These are phyloP conservation scores for Pythium dissotocum DNA, from an alignment of 352 stramenopile genomes.

Conservation along the genomic window DNA sequence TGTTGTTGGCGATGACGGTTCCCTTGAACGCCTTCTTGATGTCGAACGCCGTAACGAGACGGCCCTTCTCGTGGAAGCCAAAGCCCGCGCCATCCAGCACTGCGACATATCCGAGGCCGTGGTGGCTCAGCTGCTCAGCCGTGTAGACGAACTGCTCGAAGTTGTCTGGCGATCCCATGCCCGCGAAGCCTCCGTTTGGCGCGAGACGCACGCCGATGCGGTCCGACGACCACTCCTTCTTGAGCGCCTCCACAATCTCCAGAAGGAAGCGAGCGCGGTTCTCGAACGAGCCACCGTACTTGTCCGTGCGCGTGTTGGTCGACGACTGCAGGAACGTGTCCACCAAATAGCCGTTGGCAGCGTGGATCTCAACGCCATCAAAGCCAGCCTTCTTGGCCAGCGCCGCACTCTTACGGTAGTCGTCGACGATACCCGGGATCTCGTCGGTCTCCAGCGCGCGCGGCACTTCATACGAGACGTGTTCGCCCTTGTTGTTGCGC, in stretches of 20 bases:
- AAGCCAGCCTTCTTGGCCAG: too few relatives aligned
- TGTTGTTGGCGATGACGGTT: conserved; percentile 26
- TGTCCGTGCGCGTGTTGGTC: conserved; percentile 62
- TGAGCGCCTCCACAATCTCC: conserved; percentile 47
- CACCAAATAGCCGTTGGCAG: conserved; percentile 86
- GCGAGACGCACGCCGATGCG: conserved; percentile 21
- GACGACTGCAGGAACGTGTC: conserved; percentile 75
- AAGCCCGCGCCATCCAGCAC: neutral
- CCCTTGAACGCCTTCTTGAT: conserved; percentile 29
- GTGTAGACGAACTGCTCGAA: neutral
- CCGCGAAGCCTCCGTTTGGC: conserved; percentile 18
- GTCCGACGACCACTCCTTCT: neutral
- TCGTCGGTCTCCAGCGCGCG: too few relatives aligned
- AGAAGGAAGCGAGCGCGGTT: conserved; percentile 59
- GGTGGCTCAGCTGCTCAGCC: neutral
- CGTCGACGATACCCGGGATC: too few relatives aligned
- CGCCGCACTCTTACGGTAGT: too few relatives aligned
- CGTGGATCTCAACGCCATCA: conserved; percentile 85
- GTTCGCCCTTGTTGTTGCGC: neutral
- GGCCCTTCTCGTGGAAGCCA: neutral
- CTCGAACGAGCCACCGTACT: conserved; percentile 57
- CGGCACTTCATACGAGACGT: conserved; percentile 38
- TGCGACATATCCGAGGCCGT: neutral
- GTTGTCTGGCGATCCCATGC: conserved; percentile 13
- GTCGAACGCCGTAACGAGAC: neutral